phyloP scores from a whole-genome alignment of 257 asterid species.

The Solanum ahanhuiri region DNA sequence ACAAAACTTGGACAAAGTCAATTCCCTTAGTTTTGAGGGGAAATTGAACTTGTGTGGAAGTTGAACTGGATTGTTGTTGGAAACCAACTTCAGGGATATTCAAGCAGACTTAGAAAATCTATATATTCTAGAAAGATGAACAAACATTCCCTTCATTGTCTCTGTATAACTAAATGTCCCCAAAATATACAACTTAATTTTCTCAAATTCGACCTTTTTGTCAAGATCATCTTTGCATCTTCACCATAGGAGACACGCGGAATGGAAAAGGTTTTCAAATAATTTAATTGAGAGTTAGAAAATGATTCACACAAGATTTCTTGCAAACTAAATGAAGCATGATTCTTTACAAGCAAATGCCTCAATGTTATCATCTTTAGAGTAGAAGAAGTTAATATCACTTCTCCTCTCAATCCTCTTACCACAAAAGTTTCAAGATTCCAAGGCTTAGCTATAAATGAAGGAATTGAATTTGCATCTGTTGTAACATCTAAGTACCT shows the following conservation, averaged over 20 bases:
- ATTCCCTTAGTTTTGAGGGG: no score
- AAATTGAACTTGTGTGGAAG: no score
- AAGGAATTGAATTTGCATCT: no score
- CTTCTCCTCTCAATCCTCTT: not conserved
- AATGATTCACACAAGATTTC: not conserved
- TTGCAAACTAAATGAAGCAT: not conserved
- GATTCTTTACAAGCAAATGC: not conserved
- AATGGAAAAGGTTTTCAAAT: not conserved
- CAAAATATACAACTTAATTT: not conserved
- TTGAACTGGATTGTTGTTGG: no score
- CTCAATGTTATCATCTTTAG: not conserved
- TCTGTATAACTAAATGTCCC: not conserved
- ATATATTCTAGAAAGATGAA: not conserved
- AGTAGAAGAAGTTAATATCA: not conserved
- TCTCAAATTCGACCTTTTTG: not conserved
- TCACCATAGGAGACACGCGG: not conserved
- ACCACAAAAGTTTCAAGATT: not conserved
- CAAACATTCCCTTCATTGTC: not conserved
- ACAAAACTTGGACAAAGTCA: not conserved
- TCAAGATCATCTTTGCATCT: not conserved
- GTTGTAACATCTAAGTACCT: no score
- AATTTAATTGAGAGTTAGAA: not conserved
- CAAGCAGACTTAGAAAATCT: no score
- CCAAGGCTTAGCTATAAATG: no score
- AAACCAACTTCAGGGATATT: no score